Base-by-base conservation (phyloP, 2,329 filamentous ascomycete genomes). In the Aulographum hederae region DNA sequence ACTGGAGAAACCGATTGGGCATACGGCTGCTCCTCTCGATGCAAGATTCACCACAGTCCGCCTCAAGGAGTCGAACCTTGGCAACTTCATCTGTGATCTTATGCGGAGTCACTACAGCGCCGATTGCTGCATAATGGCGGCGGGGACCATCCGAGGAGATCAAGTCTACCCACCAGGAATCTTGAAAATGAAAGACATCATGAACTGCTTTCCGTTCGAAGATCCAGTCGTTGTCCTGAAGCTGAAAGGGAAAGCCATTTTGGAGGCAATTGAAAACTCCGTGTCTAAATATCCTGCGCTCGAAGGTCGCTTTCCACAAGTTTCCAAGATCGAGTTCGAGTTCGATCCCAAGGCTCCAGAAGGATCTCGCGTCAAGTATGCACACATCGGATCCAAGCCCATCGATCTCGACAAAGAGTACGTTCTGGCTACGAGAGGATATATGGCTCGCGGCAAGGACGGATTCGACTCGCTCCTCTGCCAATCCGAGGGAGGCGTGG, bases 161-260 rank as follows among this genome's bases (percentile, higher is more conserved):
- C 80, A 89, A 50, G 73, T 93, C 19, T 93, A 92, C 43, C 73
- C 81, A 0, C 79, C 81, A 0, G 84, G 84, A 0, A 61, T 84
- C 0, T 57, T 93, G 5, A 63, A 74, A 16, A 57, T 92, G 36
- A 80, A 80, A 45, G 81, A 91, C 44, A 69, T 91, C n/a, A 69
- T 84, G 35, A 78, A 79, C 31, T 92, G 81, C 46, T 93, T 93
- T 41, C 85, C 85, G 0, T 93, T 94, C 43, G 84, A 93, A 47
- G 84, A 93, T 39, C 82, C 84, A 0, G 78, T 85, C 1, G 76
- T 93, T 0, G 69, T 91, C 3, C 60, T 93, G 37, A 68, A 66
- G 20, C 63, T 82, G 4, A 71, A 60, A 0, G 85, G 85, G 0
- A 61, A 70, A 42, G 77, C 74, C 1, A 69, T 94, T 19, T 61